phyloP scores from a whole-genome alignment of 2,329 filamentous ascomycete species.

The Dothideomycetes sp. region DNA sequence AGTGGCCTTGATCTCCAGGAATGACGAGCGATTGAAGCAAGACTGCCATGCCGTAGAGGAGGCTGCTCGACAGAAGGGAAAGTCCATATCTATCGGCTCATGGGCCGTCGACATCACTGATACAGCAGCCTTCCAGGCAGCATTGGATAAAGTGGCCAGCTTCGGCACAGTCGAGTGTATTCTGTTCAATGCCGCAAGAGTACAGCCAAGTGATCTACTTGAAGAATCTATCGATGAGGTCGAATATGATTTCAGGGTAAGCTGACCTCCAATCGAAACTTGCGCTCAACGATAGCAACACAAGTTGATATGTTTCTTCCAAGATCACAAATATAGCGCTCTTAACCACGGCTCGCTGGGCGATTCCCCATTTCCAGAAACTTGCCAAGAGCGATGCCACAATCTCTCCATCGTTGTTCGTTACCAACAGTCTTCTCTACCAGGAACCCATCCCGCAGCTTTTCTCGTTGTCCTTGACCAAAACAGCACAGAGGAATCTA shows the following conservation, averaged over 20 bases:
- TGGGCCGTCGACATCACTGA: conserved; percentile 36
- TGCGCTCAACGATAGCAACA: too few relatives aligned
- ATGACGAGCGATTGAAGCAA: conserved; percentile 27
- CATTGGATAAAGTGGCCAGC: conserved; percentile 32
- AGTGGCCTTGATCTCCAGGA: conserved; percentile 38
- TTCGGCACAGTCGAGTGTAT: conserved; percentile 35
- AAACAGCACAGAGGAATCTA: conserved; percentile 41
- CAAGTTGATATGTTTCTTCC: conserved; percentile 7
- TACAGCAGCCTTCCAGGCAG: conserved; percentile 23
- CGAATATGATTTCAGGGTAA: conserved; percentile 41
- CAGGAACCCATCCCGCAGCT: conserved; percentile 35
- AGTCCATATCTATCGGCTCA: conserved; percentile 30
- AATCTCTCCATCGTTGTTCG: conserved; percentile 32
- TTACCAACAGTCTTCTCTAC: conserved; percentile 29
- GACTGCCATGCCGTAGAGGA: conserved; percentile 19
- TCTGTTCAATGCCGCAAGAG: conserved; percentile 42
- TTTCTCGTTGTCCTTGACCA: conserved; percentile 39
- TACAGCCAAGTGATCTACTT: conserved; percentile 32
- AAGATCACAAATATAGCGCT: conserved; percentile 39
- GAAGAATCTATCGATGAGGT: conserved; percentile 33
- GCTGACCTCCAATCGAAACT: too few relatives aligned
- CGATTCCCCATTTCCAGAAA: conserved; percentile 31
- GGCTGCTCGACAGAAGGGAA: conserved; percentile 20
- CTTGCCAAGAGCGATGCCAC: conserved; percentile 27
- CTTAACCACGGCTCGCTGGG: conserved; percentile 37